Evolutionary conservation across 345 rosid species (phyloP).

Genomic region (Leavenworthia alabamica): DNA sequence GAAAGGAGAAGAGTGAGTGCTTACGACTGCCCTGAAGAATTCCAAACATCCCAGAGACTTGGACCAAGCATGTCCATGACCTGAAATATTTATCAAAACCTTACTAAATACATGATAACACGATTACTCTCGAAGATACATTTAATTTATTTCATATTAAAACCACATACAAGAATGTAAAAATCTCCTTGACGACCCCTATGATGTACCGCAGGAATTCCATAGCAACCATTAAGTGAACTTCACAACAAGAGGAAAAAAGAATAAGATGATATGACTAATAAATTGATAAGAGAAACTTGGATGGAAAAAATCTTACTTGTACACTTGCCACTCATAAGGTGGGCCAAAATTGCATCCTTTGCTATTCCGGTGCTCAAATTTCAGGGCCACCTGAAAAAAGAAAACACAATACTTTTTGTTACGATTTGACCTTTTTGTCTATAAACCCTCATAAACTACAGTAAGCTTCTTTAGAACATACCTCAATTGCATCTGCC

Average conservation of each 20-base stretch:
- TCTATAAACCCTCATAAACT: not conserved
- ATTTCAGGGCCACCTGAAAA: conserved; percentile 85
- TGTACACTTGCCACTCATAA: conserved; percentile 98
- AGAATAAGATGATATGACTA: too few relatives aligned
- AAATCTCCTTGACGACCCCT: conserved; percentile 81
- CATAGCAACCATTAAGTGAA: conserved; percentile 82
- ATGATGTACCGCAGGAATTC: conserved; percentile 79
- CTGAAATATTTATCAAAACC: too few relatives aligned
- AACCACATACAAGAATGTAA: conserved; percentile 65
- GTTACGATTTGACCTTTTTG: too few relatives aligned
- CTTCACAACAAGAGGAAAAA: conserved; percentile 38
- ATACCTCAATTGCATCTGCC: conserved; percentile 73
- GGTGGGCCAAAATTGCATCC: conserved; percentile 95
- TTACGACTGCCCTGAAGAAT: too few relatives aligned
- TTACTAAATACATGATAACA: too few relatives aligned
- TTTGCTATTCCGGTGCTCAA: conserved; percentile 93
- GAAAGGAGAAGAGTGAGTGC: too few relatives aligned
- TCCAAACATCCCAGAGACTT: conserved; percentile 87
- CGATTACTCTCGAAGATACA: conserved; percentile 8
- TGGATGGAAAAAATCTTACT: conserved; percentile 52
- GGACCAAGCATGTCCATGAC: conserved; percentile 94
- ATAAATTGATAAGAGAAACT: not conserved
- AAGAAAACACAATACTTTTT: not conserved
- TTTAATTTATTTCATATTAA: not conserved
- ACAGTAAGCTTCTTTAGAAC: too few relatives aligned